phyloP scores from a whole-genome alignment of 2,329 filamentous ascomycete species.

The Cyphellophora europaea region DNA sequence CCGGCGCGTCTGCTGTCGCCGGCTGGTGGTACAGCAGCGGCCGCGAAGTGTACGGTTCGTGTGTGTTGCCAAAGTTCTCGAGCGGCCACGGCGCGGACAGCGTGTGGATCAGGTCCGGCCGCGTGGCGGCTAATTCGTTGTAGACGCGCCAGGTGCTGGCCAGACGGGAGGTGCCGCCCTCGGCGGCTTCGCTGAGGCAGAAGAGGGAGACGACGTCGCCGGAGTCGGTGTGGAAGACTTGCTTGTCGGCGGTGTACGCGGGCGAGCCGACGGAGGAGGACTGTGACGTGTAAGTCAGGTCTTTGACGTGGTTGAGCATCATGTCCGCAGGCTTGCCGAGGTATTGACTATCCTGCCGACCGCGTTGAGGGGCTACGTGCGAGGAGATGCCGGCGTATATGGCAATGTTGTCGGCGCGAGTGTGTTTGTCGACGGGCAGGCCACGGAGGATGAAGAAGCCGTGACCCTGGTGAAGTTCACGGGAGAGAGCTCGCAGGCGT shows the following conservation, averaged over 20 bases:
- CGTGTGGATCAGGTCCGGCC: slow-evolving; percentile 45
- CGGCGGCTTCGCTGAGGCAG: slow-evolving; percentile 34
- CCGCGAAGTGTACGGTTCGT: slow-evolving; percentile 36
- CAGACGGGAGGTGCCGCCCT: slow-evolving; percentile 44
- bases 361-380: slow-evolving; percentile 30
- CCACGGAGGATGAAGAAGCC: slow-evolving; percentile 38
- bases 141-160: slow-evolving; percentile 46
- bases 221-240: slow-evolving; percentile 47
- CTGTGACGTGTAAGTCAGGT: slow-evolving; percentile 37
- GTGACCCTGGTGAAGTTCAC: slow-evolving; percentile 29
- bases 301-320: slow-evolving; percentile 53
- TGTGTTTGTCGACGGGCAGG: slow-evolving; percentile 27
- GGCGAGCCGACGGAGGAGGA: slow-evolving; percentile 32
- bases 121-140: slow-evolving; percentile 42
- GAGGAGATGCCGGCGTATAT: slow-evolving; percentile 35
- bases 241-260: slow-evolving; percentile 44
- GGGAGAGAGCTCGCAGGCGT: slow-evolving; percentile 24
- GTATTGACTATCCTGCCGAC: slow-evolving; percentile 31
- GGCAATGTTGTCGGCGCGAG: slow-evolving; percentile 28
- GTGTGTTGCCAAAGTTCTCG: slow-evolving; percentile 42
- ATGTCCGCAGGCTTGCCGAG: slow-evolving; percentile 41
- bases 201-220: slow-evolving; percentile 46
- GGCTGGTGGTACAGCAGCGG: slow-evolving; percentile 43
- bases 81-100: slow-evolving; percentile 39
- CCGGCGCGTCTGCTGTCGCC: slow-evolving; percentile 33